Percentiles rank a stretch among this genome's conserved stretches.
These are phyloP conservation scores for Pyricularia pennisetigena DNA, from an alignment of 2,329 filamentous ascomycete species.

Conservation along the genomic window DNA sequence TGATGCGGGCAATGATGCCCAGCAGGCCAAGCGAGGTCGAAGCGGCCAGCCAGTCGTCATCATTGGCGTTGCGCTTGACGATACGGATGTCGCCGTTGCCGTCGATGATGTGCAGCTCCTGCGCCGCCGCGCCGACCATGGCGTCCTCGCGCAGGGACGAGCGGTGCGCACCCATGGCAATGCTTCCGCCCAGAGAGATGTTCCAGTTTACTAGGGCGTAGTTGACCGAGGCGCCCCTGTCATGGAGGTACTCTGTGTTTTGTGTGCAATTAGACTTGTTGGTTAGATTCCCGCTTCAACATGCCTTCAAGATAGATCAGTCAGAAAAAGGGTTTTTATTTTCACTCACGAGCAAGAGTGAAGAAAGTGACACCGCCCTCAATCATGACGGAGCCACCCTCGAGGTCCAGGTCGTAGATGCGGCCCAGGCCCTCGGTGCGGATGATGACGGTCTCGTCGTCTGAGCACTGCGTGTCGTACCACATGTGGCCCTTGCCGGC, in stretches of 20 bases:
- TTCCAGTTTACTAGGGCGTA: constrained; percentile 45
- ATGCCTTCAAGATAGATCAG: no score
- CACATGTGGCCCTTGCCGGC: constrained; percentile 41
- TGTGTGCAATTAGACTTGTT: neutral
- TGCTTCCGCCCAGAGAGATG: constrained; percentile 37
- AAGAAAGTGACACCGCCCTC: constrained; percentile 42
- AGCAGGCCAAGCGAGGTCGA: constrained; percentile 39
- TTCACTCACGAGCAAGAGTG: constrained; percentile 26
- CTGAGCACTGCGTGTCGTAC: constrained; percentile 44
- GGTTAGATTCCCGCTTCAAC: neutral
- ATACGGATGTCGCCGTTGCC: constrained; percentile 31
- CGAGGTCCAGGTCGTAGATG: constrained; percentile 33
- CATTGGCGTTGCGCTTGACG: constrained; percentile 28
- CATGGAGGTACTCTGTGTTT: constrained; percentile 31
- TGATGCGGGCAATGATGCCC: constrained; percentile 36
- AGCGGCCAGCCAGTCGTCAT: constrained; percentile 40
- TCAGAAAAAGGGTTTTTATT: no score
- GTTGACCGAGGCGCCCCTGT: constrained; percentile 31
- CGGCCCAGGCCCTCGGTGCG: constrained; percentile 54
- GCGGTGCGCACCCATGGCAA: constrained; percentile 42
- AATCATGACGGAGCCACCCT: constrained; percentile 33
- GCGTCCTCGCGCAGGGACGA: constrained; percentile 36
- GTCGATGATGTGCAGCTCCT: constrained; percentile 38
- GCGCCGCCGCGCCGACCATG: constrained; percentile 37
- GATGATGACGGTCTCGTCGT: constrained; percentile 36